Evolutionary conservation across 2,329 filamentous ascomycete genomes (phyloP), one percentile per base, ranked within the genome.

Genomic region (Aspergillus hortae): DNA sequence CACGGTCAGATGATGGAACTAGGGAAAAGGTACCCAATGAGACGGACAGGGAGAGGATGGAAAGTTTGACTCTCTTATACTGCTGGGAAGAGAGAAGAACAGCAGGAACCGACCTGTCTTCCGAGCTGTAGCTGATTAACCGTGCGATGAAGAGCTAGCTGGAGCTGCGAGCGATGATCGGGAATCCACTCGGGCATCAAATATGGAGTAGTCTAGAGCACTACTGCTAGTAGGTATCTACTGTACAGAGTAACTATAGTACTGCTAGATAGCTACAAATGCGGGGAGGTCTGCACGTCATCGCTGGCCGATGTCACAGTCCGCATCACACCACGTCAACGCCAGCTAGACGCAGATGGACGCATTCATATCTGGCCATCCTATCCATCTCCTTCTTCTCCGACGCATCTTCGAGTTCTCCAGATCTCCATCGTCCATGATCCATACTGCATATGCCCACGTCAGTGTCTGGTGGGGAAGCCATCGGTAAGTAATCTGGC

Each of bases 41-140:
- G 10, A 42, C 40, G 6, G 40, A 23, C 17, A 42, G 40, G 40
- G 40, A 10, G 11, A 11, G 40, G 40, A 17, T 10, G 14, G 15
- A 7, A 14, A 17, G 14, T 7, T 38, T n/a, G 35, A 38, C 14
- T 17, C 23, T 42, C 40, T 42, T 42, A 42, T 25, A 42, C 10
- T 5, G 15, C 10, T 5, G 15, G 4, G 25, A 44, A 3, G 12
- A 44, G n/a, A 10, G 7, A 27, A 32, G 9, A 10, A 15, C 4
- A 15, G 15, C 35, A 48, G 46, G 46, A 48, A 48, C 46, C 46
- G 46, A 48, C 19, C 35, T 42, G 35, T 40, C 46, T 40, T 25
- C 46, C 46, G 46, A 48, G 21, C 12, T 2, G 40, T 1, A 6
- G 40, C 40, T 21, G 40, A 12, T 7, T 17, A 21, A 42, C 40